Percentiles rank a stretch among this genome's conserved stretches.
These are phyloP conservation scores for Fusarium anguioides DNA, from an alignment of 2,329 filamentous ascomycete genomes.

Conservation along the genomic window DNA sequence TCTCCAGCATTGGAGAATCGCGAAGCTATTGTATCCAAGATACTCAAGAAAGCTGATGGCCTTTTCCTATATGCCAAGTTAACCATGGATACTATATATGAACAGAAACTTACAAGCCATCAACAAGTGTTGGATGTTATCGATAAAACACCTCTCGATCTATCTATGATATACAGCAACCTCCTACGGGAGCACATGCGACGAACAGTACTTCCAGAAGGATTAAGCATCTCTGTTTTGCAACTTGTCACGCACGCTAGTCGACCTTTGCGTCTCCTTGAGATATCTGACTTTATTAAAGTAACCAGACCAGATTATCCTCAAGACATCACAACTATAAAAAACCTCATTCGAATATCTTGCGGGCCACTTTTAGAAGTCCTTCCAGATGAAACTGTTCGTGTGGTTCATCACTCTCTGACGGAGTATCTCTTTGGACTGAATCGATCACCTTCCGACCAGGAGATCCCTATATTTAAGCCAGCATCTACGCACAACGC, in stretches of 20 bases:
- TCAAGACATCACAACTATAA: constrained; percentile 7
- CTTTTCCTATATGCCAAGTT: constrained; percentile 37
- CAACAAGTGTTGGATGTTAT: not conserved
- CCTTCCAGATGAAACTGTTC: constrained; percentile 30
- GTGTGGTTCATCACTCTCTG: constrained; percentile 33
- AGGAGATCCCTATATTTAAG: constrained; percentile 3
- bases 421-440: constrained; percentile 30
- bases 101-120: not conserved
- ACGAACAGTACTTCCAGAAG: constrained; percentile 1
- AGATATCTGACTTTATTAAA: constrained; percentile 29
- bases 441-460: not conserved
- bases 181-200: constrained; percentile 19
- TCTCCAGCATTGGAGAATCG: constrained; percentile 27
- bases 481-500: constrained; percentile 10
- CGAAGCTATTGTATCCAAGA: not conserved
- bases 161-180: constrained; percentile 21
- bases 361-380: constrained; percentile 27
- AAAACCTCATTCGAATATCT: constrained; percentile 7
- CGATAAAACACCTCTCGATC: not conserved
- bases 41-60: constrained; percentile 17
- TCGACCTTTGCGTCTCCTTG: constrained; percentile 24
- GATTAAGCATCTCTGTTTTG: constrained; percentile 10
- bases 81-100: constrained; percentile 15
- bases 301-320: not conserved
- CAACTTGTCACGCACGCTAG: constrained; percentile 22